Percentiles rank a stretch among this genome's conserved stretches.
Conservation (phyloP, 129 eudicot species). For the Sambucus nigra region DNA sequence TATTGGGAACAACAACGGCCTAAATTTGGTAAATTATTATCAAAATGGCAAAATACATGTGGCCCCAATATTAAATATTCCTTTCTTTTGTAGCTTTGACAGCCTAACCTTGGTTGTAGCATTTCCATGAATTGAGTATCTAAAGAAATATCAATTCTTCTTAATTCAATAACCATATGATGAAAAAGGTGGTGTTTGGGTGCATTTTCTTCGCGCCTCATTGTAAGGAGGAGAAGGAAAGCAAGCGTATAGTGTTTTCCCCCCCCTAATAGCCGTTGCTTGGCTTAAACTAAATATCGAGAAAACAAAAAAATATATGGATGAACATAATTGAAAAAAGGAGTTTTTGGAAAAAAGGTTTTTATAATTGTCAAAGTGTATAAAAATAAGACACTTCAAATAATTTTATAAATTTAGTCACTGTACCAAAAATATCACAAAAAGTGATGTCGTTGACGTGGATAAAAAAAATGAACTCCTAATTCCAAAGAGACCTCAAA, state of each 20-base stretch:
- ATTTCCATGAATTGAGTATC: constrained; percentile 11
- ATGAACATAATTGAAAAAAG: no score
- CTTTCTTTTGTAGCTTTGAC: constrained; percentile 14
- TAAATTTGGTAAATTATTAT: constrained; percentile 8
- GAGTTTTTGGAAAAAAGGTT: no score
- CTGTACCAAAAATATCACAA: no score
- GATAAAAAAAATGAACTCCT: no score
- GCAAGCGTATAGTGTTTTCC: background rate
- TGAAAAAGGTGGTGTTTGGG: constrained; percentile 9
- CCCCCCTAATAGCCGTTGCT: background rate
- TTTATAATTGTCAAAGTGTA: no score
- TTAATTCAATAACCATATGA: constrained; percentile 17
- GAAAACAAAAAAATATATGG: no score
- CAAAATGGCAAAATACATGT: background rate
- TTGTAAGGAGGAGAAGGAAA: constrained; percentile 16
- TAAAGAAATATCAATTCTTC: constrained; percentile 3
- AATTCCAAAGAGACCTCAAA: no score
- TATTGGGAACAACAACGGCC: constrained; percentile 5
- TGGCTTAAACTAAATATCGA: background rate
- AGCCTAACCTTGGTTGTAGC: background rate
- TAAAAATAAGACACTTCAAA: no score
- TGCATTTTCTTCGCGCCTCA: constrained; percentile 18
- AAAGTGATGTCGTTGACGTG: no score
- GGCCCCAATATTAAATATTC: constrained; percentile 6
- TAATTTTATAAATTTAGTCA: no score